These are phyloP conservation scores for Ramaria sp. DNA, from an alignment of 768 basidiomycete species.

Conservation along the genomic window DNA sequence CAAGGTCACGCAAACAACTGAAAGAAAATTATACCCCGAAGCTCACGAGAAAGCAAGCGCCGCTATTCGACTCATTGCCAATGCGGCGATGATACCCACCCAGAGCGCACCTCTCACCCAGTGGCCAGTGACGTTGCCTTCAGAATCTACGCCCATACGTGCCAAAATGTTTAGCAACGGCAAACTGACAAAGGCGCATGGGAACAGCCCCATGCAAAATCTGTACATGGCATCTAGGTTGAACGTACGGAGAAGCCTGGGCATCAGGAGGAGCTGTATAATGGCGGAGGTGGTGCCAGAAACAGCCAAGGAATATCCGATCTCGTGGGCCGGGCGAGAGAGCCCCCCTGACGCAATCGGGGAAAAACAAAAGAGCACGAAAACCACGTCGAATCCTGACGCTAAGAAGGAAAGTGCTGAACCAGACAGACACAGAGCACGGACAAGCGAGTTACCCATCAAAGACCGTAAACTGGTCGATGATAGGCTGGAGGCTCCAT, in stretches of 20 bases:
- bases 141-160: conserved; percentile 19
- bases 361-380: conserved; percentile 60
- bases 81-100: conserved; percentile 36
- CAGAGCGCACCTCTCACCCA: conserved; percentile 27
- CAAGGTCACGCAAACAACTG: background rate
- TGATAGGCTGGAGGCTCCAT: background rate
- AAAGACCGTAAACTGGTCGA: conserved; percentile 18
- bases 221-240: conserved; percentile 43
- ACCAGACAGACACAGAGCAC: conserved; percentile 41
- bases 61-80: conserved; percentile 33
- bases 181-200: conserved; percentile 36
- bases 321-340: conserved; percentile 46
- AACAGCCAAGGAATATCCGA: conserved; percentile 48
- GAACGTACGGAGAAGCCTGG: conserved; percentile 41
- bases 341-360: conserved; percentile 47
- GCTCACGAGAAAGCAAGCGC: conserved; percentile 47
- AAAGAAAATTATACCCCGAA: background rate
- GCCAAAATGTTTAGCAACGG: conserved; percentile 45
- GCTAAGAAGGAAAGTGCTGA: conserved; percentile 41
- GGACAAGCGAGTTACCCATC: conserved; percentile 41
- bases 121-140: conserved; percentile 17
- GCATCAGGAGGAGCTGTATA: conserved; percentile 46
- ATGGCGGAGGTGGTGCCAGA: conserved; percentile 38
- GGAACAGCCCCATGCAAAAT: conserved; percentile 45
- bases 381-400: conserved; percentile 54